These are phyloP conservation scores for Lactifluus subvellereus DNA, from an alignment of 768 basidiomycete species.

Conservation along the genomic window DNA sequence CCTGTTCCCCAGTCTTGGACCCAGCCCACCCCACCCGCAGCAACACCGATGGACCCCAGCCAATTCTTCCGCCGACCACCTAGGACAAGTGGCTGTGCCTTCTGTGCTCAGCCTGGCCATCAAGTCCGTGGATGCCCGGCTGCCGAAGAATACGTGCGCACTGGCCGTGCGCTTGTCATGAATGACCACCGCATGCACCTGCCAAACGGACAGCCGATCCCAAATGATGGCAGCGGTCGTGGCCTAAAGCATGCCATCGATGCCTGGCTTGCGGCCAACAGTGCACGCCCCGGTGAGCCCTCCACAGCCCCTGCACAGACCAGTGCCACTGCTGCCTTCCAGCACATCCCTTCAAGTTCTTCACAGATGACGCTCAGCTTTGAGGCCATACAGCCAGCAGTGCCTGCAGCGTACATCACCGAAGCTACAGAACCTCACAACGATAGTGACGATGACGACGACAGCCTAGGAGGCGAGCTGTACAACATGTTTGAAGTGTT, in stretches of 20 bases:
- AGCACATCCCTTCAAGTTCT: not conserved
- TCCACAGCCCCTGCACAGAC: not conserved
- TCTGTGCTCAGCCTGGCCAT: not conserved
- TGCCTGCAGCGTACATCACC: not conserved
- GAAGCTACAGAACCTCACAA: not conserved
- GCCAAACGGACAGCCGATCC: not conserved
- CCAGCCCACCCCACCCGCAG: too few relatives aligned
- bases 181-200: not conserved
- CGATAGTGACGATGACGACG: not conserved
- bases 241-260: not conserved
- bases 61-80: not conserved
- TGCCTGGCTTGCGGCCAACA: not conserved
- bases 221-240: not conserved
- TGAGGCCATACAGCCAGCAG: not conserved
- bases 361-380: not conserved
- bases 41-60: not conserved
- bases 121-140: not conserved
- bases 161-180: not conserved
- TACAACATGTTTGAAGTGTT: constrained; percentile 39
- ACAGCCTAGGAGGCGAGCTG: constrained; percentile 22
- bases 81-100: not conserved
- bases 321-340: not conserved
- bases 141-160: not conserved
- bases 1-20: too few relatives aligned
- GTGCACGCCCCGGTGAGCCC: not conserved